These are phyloP conservation scores for Candida freyschussii DNA, from an alignment of 1,139 yeast genomes.

Conservation along the genomic window DNA sequence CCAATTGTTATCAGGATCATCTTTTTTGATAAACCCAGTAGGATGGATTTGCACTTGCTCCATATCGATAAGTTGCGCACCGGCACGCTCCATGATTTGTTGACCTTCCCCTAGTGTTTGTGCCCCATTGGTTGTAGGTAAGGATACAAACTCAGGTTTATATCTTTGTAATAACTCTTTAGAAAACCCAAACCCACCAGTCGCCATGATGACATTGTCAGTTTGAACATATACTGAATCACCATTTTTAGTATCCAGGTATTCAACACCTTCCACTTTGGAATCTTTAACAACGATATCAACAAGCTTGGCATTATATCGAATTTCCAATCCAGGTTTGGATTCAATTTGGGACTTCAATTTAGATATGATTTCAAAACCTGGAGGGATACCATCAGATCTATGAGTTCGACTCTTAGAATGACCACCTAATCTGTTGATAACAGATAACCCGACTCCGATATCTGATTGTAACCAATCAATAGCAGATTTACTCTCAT, in stretches of 20 bases:
- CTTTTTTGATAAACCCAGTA: slow-evolving; percentile 69
- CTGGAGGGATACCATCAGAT: slow-evolving; percentile 58
- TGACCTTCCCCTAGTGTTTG: slow-evolving; percentile 82
- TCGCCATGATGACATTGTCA: slow-evolving; percentile 56
- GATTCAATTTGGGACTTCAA: slow-evolving; percentile 54
- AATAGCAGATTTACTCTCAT: slow-evolving; percentile 55
- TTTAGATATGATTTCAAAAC: slow-evolving; percentile 69
- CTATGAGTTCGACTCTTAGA: slow-evolving; percentile 72
- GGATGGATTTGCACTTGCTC: slow-evolving; percentile 82
- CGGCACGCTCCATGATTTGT: slow-evolving; percentile 47
- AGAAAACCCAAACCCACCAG: slow-evolving; percentile 62
- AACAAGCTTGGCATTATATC: slow-evolving; percentile 51
- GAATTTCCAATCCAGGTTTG: slow-evolving; percentile 44
- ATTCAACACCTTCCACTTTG: slow-evolving; percentile 45
- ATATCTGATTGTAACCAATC: slow-evolving; percentile 68
- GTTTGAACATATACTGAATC: slow-evolving; percentile 27
- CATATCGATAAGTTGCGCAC: slow-evolving; percentile 66
- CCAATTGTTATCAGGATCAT: slow-evolving; percentile 47
- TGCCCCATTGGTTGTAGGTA: slow-evolving; percentile 71
- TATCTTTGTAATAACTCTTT: slow-evolving; percentile 51
- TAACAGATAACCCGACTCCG: slow-evolving; percentile 55
- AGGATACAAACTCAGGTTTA: slow-evolving; percentile 56
- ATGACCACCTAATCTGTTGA: slow-evolving; percentile 72
- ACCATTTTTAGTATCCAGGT: slow-evolving; percentile 34
- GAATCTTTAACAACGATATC: slow-evolving; percentile 39